Percentiles rank a stretch among this genome's conserved stretches.
Conservation (phyloP, 164 flowering plant species). For the Malania oleifera region DNA sequence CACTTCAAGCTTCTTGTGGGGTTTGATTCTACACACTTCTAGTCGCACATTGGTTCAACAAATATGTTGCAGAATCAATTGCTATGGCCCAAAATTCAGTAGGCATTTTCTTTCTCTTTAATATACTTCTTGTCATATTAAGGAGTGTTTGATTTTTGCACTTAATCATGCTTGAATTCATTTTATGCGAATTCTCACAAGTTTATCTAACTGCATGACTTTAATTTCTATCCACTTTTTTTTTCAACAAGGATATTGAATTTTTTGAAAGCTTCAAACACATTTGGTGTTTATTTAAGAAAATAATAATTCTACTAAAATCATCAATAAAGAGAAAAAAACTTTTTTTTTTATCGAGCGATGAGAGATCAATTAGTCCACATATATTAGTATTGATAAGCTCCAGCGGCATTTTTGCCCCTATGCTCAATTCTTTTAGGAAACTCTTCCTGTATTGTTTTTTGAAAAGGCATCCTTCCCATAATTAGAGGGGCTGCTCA, state of each 20-base stretch:
- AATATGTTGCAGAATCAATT: conserved; percentile 6
- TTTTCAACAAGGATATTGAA: conserved; percentile 11
- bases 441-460: conserved; percentile 3
- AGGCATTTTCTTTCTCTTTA: background rate
- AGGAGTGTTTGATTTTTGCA: conserved; percentile 5
- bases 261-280: conserved; percentile 8
- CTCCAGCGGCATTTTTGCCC: conserved; percentile 8
- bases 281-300: conserved; percentile 9
- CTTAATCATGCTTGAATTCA: background rate
- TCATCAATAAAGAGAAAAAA: conserved; percentile 15
- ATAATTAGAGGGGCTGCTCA: background rate
- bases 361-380: conserved; percentile 6
- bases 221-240: conserved; percentile 4
- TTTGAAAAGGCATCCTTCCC: conserved; percentile 6
- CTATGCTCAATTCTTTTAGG: background rate
- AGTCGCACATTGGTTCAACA: conserved; percentile 5
- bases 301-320: conserved; percentile 6
- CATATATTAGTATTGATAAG: conserved; percentile 8
- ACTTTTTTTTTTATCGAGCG: background rate
- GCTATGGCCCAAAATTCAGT: conserved; percentile 12
- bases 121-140: conserved; percentile 2
- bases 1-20: conserved; percentile 11
- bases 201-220: background rate
- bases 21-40: background rate
- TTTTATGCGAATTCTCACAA: background rate